Evolutionary conservation across 2,329 filamentous ascomycete genomes (phyloP), one percentile per base, ranked within the genome.

Genomic region (Penicillium capsulatum): DNA sequence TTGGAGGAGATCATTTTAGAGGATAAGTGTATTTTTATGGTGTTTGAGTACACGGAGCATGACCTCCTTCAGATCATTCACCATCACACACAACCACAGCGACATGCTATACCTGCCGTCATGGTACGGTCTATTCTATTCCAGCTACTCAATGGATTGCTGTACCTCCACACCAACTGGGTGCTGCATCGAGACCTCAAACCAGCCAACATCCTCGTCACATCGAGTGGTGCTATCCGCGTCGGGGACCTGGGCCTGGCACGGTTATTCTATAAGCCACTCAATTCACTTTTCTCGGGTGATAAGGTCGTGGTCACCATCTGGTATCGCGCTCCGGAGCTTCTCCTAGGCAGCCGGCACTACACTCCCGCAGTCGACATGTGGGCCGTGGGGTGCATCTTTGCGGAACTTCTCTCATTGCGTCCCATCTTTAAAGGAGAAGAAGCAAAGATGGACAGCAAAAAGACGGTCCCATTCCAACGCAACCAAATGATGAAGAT

Each of bases 401-500:
- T 98, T 59, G 92, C 92, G 2, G 92, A 98, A 64, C 73, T 98
- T 2, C 71, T 98, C 0, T 90, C 86, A 1, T 70, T 98, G 3
- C 78, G 91, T 1, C 92, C 92, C 0, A 97, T 98, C 38, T 98
- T 98, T 66, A 98, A 98, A 61, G 92, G 92, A 0, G 92, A 98
- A 60, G 92, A 98, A 66, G 92, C 92, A 11, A 98, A 98, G 69
- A 96, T 97, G 85, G 92, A 98, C 65, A 86, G 80, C 55, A 98
- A 98, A 67, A 97, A 97, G 69, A 92, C 86, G 0, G 90, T 97
- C 0, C 92, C 92, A 0, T 98, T 98, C 55, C 92, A 98, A 66
- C 80, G 90, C 10, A 96, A 96, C 57, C 92, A 98, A 69, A 97
- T 98, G 91, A 88, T 92, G 60, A 96, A 95, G 68, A 98, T 98